A percentile compares a stretch with the other conserved stretches of the same genome.
Conservation (phyloP, 352 stramenopile genomes). For the Phytopythium sindhum region DNA sequence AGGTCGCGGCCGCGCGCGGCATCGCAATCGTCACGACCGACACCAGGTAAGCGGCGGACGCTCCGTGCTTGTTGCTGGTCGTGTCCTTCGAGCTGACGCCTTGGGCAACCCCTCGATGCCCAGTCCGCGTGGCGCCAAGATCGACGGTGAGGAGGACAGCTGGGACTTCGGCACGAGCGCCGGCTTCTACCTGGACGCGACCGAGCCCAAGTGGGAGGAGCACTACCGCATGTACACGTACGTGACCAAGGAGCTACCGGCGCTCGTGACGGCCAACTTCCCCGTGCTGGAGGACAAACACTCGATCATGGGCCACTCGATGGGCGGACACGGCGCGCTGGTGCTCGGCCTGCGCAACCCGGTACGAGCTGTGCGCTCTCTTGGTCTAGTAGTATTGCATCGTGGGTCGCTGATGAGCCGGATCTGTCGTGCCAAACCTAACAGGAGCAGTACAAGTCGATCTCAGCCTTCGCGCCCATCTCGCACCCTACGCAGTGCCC, state of each 20-base stretch:
- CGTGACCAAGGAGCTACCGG: constrained; percentile 94
- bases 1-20: constrained; percentile 83
- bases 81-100: not conserved
- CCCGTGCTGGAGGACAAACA: constrained; percentile 74
- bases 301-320: constrained; percentile 96
- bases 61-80: too few relatives aligned
- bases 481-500: constrained; percentile 93
- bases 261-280: constrained; percentile 88
- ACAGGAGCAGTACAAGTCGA: constrained; percentile 85
- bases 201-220: constrained; percentile 86
- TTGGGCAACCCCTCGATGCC: too few relatives aligned
- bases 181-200: constrained; percentile 98
- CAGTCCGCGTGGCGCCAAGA: constrained; percentile 88
- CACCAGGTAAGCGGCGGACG: constrained; percentile 57
- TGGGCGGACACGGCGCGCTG: constrained; percentile 97
- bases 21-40: constrained; percentile 96
- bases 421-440: not conserved
- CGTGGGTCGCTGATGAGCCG: constrained; percentile 4
- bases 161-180: constrained; percentile 97
- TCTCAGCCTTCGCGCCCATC: constrained; percentile 97
- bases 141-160: constrained; percentile 92
- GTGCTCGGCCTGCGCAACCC: constrained; percentile 92
- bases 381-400: not conserved
- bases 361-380: constrained; percentile 22
- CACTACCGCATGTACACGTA: constrained; percentile 99